Evolutionary conservation across 805 yeast genomes (phyloP).

Genomic region (Metschnikowia dekortorum): DNA sequence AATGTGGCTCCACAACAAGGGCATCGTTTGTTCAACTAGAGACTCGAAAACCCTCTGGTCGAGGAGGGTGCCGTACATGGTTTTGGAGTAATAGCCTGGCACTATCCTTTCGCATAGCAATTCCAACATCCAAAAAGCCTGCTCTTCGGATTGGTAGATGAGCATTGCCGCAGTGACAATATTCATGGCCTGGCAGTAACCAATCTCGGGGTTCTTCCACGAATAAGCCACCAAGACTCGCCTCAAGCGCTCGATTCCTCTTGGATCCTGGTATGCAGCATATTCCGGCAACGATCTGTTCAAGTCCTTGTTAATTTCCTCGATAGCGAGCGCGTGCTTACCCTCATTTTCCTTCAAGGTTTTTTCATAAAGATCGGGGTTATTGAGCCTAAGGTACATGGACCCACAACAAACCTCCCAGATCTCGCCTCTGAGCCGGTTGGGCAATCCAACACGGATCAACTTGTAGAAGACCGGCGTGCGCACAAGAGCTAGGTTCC

Average conservation of each 20-base stretch:
- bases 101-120: slow-evolving; percentile 77
- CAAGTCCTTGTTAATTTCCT: slow-evolving; percentile 94
- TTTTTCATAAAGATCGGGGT: slow-evolving; percentile 54
- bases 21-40: slow-evolving; percentile 85
- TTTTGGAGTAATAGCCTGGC: slow-evolving; percentile 94
- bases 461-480: slow-evolving; percentile 78
- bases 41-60: slow-evolving; percentile 94
- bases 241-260: slow-evolving; percentile 81
- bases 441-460: slow-evolving; percentile 90
- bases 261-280: slow-evolving; percentile 82
- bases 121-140: slow-evolving; percentile 90
- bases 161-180: slow-evolving; percentile 78
- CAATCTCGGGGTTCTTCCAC: slow-evolving; percentile 95
- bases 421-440: slow-evolving; percentile 86
- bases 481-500: slow-evolving; percentile 70
- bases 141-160: slow-evolving; percentile 90
- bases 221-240: slow-evolving; percentile 90
- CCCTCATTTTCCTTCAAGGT: slow-evolving; percentile 59
- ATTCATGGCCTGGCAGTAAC: slow-evolving; percentile 99
- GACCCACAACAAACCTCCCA: slow-evolving; percentile 95
- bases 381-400: slow-evolving; percentile 63
- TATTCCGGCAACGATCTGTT: slow-evolving; percentile 94
- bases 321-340: slow-evolving; percentile 76
- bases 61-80: slow-evolving; percentile 94
- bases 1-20: slow-evolving; percentile 81